Percentiles rank a stretch among this genome's conserved stretches.
Evolutionary conservation across 345 rosid species (phyloP).

Genomic region (Salix suchowensis): DNA sequence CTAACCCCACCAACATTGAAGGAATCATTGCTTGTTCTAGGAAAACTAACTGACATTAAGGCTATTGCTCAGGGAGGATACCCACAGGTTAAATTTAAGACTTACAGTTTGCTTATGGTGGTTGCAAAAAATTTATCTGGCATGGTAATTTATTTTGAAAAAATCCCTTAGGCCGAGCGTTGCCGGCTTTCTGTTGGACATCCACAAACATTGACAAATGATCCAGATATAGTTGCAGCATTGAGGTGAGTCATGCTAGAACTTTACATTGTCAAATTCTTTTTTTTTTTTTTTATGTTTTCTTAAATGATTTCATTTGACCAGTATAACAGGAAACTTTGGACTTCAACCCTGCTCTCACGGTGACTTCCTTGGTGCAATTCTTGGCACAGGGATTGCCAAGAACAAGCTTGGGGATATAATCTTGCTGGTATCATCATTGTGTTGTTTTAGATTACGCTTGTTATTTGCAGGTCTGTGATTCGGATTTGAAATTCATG

Average conservation of each 20-base stretch:
- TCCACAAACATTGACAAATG: conserved; percentile 52
- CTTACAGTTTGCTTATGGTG: not conserved
- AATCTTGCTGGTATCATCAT: conserved; percentile 62
- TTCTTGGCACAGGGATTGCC: conserved; percentile 85
- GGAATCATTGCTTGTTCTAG: conserved; percentile 56
- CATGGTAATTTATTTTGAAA: conserved; percentile 5
- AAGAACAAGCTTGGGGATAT: conserved; percentile 91
- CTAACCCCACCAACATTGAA: conserved; percentile 77
- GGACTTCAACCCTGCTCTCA: conserved; percentile 76
- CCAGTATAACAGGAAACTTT: conserved; percentile 76
- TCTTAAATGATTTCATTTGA: conserved; percentile 7
- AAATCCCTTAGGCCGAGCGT: conserved; percentile 71
- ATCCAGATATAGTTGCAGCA: conserved; percentile 71
- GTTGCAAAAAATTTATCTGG: not conserved
- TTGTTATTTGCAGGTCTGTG: not conserved
- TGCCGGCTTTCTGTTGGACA: conserved; percentile 83
- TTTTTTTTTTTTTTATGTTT: not conserved
- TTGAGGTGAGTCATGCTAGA: conserved; percentile 42
- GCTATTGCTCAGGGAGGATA: conserved; percentile 80
- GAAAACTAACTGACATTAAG: conserved; percentile 63
- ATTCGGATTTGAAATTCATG: not conserved
- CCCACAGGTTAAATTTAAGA: conserved; percentile 57
- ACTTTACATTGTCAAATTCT: not conserved
- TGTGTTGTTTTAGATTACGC: not conserved
- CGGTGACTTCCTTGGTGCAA: conserved; percentile 89